Conservation (phyloP, 2,329 filamentous ascomycete genomes). For the Meredithiella fracta region DNA sequence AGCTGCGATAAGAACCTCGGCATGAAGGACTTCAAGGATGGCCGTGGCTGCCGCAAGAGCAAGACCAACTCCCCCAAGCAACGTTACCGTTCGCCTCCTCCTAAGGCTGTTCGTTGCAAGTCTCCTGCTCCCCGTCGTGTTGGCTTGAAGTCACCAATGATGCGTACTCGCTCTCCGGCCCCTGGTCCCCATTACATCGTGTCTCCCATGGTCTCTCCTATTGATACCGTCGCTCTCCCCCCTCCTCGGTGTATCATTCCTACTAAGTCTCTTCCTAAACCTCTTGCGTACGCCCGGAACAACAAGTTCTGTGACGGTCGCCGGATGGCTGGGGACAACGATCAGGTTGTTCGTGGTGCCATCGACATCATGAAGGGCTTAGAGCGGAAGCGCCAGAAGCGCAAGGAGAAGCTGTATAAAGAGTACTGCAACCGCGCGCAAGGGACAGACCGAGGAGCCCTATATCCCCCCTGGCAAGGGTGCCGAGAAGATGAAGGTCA, state of each 20-base stretch:
- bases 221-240: conserved; percentile 47
- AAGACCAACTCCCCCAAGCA: conserved; percentile 28
- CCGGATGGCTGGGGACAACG: conserved; percentile 23
- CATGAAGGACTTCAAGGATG: conserved; percentile 48
- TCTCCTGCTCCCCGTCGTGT: conserved; percentile 25
- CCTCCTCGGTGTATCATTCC: conserved; percentile 7
- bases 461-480: conserved; percentile 69
- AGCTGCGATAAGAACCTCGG: conserved; percentile 29
- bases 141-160: conserved; percentile 7
- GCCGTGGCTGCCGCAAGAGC: conserved; percentile 30
- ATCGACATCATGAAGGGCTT: conserved; percentile 96
- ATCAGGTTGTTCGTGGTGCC: conserved; percentile 67
- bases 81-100: conserved; percentile 29
- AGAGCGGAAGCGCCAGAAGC: conserved; percentile 81
- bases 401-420: conserved; percentile 81
- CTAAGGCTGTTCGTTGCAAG: conserved; percentile 23
- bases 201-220: conserved; percentile 53
- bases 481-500: conserved; percentile 67
- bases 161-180: conserved; percentile 31
- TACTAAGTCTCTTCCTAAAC: conserved; percentile 75
- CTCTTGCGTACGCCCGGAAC: conserved; percentile 49
- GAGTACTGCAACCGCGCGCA: conserved; percentile 77
- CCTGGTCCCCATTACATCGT: conserved; percentile 47
- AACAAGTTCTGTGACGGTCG: conserved; percentile 29
- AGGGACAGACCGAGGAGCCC: conserved; percentile 44